Percentiles rank a stretch among this genome's conserved stretches.
These are phyloP conservation scores for Globisporangium lucens DNA, from an alignment of 352 stramenopile species.

Conservation along the genomic window DNA sequence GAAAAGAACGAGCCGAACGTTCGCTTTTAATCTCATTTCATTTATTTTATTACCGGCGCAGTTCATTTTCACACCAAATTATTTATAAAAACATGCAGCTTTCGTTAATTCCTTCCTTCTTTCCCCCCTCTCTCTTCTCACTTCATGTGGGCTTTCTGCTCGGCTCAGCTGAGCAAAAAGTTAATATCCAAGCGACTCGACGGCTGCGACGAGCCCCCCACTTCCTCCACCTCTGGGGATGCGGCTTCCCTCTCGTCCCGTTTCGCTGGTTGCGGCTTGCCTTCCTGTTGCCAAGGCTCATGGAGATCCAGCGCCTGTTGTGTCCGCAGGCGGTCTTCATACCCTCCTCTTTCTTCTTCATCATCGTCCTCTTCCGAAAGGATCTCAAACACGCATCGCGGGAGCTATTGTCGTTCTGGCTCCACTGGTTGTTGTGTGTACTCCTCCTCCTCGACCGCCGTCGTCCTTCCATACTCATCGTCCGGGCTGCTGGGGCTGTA, in stretches of 20 bases:
- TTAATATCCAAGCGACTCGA: not conserved
- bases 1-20: no score
- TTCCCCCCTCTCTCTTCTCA: not conserved
- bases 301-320: not conserved
- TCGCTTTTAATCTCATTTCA: no score
- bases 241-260: not conserved
- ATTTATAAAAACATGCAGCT: not conserved
- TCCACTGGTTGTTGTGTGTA: not conserved
- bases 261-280: not conserved
- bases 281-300: not conserved
- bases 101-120: not conserved
- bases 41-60: no score
- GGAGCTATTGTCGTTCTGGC: not conserved
- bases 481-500: not conserved
- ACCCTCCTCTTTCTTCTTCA: not conserved
- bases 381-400: conserved; percentile 4
- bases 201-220: not conserved
- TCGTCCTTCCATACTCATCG: not conserved
- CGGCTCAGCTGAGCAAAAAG: conserved; percentile 5
- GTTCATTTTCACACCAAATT: not conserved
- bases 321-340: not conserved
- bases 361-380: conserved; percentile 1
- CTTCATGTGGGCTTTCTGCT: not conserved
- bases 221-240: not conserved
- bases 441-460: not conserved